Conservation (phyloP, 2,329 filamentous ascomycete species). For the Talaromyces sp. region DNA sequence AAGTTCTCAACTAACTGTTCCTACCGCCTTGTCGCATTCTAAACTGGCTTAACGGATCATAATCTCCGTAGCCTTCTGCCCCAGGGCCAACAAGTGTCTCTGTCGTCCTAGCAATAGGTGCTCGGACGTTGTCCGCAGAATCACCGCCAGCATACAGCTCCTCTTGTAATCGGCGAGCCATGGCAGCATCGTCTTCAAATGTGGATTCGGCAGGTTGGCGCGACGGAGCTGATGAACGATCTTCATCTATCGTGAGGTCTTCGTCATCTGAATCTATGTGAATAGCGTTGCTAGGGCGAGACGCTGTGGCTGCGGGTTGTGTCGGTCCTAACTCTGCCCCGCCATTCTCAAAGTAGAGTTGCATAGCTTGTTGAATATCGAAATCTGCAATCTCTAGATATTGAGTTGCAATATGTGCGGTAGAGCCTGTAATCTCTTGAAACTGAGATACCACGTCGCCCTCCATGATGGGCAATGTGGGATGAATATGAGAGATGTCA, state of each 20-base stretch:
- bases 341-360: slow-evolving; percentile 84
- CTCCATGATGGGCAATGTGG: slow-evolving; percentile 51
- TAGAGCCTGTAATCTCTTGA: slow-evolving; percentile 71
- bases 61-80: slow-evolving; percentile 50
- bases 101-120: slow-evolving; percentile 83
- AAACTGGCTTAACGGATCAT: slow-evolving; percentile 54
- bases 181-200: slow-evolving; percentile 85
- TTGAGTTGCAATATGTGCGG: slow-evolving; percentile 66
- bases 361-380: slow-evolving; percentile 78
- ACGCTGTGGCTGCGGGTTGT: slow-evolving; percentile 29
- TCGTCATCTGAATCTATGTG: slow-evolving; percentile 75
- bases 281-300: slow-evolving; percentile 48
- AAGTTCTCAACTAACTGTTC: slow-evolving; percentile 27
- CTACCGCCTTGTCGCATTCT: slow-evolving; percentile 39
- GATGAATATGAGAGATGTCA: not conserved
- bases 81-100: slow-evolving; percentile 82
- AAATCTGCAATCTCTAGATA: slow-evolving; percentile 82
- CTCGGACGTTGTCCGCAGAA: slow-evolving; percentile 64
- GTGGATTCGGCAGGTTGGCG: slow-evolving; percentile 41
- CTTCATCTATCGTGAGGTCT: slow-evolving; percentile 41
- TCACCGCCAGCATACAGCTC: slow-evolving; percentile 68
- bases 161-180: slow-evolving; percentile 86
- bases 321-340: slow-evolving; percentile 50
- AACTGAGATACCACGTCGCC: slow-evolving; percentile 70
- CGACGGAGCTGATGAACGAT: slow-evolving; percentile 25